A percentile compares a stretch with the other conserved stretches of the same genome.
Conservation (phyloP, 192 early-diverging fungal genomes). For the Backusella morwellensis region DNA sequence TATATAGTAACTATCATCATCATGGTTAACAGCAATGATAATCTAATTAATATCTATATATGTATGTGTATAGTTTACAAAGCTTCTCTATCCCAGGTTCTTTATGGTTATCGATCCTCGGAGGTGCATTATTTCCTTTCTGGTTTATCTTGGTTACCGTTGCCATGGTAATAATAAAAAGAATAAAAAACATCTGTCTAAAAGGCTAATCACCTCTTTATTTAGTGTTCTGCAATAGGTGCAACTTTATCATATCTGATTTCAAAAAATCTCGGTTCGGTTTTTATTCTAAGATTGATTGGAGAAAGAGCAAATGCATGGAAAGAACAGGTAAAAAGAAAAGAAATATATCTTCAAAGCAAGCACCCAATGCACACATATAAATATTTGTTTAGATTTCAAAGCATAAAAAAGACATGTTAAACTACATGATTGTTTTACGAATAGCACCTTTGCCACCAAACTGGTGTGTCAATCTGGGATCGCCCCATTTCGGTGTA, state of each 20-base stretch:
- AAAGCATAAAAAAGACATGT: conserved; percentile 49
- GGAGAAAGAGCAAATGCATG: conserved; percentile 42
- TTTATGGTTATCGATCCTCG: conserved; percentile 61
- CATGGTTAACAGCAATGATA: neutral
- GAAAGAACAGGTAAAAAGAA: conserved; percentile 43
- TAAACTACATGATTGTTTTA: conserved; percentile 58
- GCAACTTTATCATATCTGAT: conserved; percentile 52
- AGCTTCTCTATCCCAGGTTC: conserved; percentile 62
- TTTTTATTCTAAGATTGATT: conserved; percentile 45
- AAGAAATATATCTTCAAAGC: neutral
- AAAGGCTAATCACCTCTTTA: conserved; percentile 6
- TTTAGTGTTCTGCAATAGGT: conserved; percentile 50
- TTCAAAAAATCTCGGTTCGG: conserved; percentile 45
- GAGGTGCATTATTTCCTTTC: conserved; percentile 56
- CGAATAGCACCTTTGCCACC: conserved; percentile 56
- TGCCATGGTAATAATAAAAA: conserved; percentile 34
- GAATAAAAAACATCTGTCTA: neutral
- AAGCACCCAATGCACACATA: neutral
- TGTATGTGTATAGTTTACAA: conserved; percentile 41
- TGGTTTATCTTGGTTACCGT: conserved; percentile 49
- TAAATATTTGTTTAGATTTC: conserved; percentile 13
- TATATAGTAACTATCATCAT: conserved; percentile 50
- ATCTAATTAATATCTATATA: neutral
- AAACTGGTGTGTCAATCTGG: conserved; percentile 62
- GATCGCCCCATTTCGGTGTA: conserved; percentile 55